phyloP scores from a whole-genome alignment of 768 basidiomycete species.

The Leucosporidium yakuticum region DNA sequence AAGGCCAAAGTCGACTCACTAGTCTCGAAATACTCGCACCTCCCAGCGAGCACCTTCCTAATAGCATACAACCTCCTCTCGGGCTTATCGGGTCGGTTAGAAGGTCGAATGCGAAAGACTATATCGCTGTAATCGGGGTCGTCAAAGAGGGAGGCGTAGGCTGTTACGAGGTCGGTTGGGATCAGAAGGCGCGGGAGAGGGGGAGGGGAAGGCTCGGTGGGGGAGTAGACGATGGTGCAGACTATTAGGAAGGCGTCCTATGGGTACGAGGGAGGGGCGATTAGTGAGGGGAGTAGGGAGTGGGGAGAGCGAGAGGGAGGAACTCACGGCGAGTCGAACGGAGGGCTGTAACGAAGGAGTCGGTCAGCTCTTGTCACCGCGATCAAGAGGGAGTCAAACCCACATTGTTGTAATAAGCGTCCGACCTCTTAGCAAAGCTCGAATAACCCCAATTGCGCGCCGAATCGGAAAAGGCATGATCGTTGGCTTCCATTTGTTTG shows the following conservation, averaged over 20 bases:
- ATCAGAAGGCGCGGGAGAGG: conserved; percentile 38
- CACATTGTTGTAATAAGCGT: conserved; percentile 38
- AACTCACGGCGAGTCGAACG: too few species aligned
- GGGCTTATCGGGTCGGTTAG: too few species aligned
- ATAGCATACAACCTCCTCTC: conserved; percentile 43
- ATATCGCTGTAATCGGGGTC: conserved; percentile 45
- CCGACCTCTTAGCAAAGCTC: background rate
- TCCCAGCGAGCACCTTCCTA: conserved; percentile 42
- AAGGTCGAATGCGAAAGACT: conserved; percentile 44
- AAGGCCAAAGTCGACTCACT: conserved; percentile 6
- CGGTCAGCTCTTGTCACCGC: conserved; percentile 29
- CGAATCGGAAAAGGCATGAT: conserved; percentile 31
- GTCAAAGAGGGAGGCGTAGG: conserved; percentile 44
- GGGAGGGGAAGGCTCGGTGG: conserved; percentile 39
- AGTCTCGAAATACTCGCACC: conserved; percentile 43
- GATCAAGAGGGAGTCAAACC: background rate
- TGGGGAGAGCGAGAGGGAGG: too few species aligned
- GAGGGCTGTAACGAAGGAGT: background rate
- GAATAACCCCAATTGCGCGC: conserved; percentile 30
- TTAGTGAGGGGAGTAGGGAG: too few species aligned
- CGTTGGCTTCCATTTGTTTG: conserved; percentile 43
- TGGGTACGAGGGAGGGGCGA: conserved; percentile 24
- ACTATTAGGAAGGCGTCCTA: conserved; percentile 44
- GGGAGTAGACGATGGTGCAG: conserved; percentile 45
- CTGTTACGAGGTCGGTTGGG: conserved; percentile 42